phyloP scores from a whole-genome alignment of 139 green algal genomes.

The Chlorella sorokiniana region DNA sequence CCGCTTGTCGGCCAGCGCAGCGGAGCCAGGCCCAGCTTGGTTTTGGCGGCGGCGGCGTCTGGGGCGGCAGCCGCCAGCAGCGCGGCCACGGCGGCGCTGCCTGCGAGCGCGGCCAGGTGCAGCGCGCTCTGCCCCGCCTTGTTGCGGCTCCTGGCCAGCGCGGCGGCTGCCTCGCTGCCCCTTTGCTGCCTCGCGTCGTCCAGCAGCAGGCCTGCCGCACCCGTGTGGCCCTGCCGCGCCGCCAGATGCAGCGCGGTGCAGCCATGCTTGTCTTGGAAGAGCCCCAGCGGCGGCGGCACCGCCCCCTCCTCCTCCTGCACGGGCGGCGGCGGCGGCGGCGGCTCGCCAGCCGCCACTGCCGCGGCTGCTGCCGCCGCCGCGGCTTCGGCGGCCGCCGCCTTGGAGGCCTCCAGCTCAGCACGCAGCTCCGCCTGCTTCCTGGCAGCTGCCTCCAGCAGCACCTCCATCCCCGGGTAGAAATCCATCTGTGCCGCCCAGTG shows the following conservation, averaged over 20 bases:
- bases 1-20: slow-evolving; percentile 44
- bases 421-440: slow-evolving; percentile 9
- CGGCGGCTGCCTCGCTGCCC: neutral
- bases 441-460: slow-evolving; percentile 46
- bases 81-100: slow-evolving; percentile 20
- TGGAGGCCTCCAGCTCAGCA: slow-evolving; percentile 1
- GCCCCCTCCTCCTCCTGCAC: neutral
- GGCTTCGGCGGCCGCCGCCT: neutral
- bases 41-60: neutral
- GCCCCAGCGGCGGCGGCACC: slow-evolving; percentile 12
- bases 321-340: neutral
- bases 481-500: slow-evolving; percentile 78
- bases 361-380: slow-evolving; percentile 15
- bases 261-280: slow-evolving; percentile 72
- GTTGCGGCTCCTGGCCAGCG: slow-evolving; percentile 34
- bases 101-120: slow-evolving; percentile 62
- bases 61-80: slow-evolving; percentile 41
- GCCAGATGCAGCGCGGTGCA: slow-evolving; percentile 74
- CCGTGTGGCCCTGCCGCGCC: slow-evolving; percentile 46
- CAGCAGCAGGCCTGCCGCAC: slow-evolving; percentile 31
- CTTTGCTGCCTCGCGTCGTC: neutral
- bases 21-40: slow-evolving; percentile 52
- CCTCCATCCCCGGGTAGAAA: slow-evolving; percentile 12
- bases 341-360: neutral
- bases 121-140: slow-evolving; percentile 58